phyloP scores from a whole-genome alignment of 768 basidiomycete species.

The Auriscalpium orientale region DNA sequence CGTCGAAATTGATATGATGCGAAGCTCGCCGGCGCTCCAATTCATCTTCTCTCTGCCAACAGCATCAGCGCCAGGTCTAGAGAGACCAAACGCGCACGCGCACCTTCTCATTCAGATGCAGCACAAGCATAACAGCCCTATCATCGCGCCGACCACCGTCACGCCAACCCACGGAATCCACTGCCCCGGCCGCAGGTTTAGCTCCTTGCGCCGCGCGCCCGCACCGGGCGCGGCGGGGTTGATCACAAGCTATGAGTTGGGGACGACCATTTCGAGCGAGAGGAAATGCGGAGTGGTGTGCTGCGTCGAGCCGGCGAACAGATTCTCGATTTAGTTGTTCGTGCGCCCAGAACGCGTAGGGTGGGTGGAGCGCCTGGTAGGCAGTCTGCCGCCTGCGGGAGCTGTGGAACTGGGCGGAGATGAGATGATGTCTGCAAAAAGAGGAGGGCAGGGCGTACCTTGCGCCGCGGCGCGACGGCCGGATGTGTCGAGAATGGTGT shows the following conservation, averaged over 20 bases:
- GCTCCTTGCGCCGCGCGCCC: constrained; percentile 73
- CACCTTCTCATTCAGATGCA: constrained; percentile 93
- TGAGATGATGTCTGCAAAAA: not conserved
- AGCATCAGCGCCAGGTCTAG: constrained; percentile 9
- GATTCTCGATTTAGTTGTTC: constrained; percentile 98
- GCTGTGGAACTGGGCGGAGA: constrained; percentile 63
- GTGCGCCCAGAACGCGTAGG: constrained; percentile 96
- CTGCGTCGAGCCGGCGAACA: constrained; percentile 90
- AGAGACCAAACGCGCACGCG: constrained; percentile 16
- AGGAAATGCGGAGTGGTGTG: constrained; percentile 68
- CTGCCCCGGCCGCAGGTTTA: constrained; percentile 91
- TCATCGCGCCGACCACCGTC: constrained; percentile 68
- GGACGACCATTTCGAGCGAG: constrained; percentile 94
- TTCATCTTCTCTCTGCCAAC: constrained; percentile 81
- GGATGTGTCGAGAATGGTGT: constrained; percentile 88
- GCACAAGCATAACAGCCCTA: constrained; percentile 75
- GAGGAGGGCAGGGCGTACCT: constrained; percentile 35
- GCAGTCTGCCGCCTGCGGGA: constrained; percentile 88
- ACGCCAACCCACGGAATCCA: constrained; percentile 99
- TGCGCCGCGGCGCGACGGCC: constrained; percentile 87
- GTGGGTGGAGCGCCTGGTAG: constrained; percentile 84
- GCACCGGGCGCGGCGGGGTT: constrained; percentile 49
- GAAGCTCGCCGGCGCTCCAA: constrained; percentile 77
- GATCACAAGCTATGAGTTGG: constrained; percentile 96
- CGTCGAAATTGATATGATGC: constrained; percentile 98